These are phyloP conservation scores for Viridothelium virens DNA, from an alignment of 495 filamentous ascomycete genomes.

Conservation along the genomic window DNA sequence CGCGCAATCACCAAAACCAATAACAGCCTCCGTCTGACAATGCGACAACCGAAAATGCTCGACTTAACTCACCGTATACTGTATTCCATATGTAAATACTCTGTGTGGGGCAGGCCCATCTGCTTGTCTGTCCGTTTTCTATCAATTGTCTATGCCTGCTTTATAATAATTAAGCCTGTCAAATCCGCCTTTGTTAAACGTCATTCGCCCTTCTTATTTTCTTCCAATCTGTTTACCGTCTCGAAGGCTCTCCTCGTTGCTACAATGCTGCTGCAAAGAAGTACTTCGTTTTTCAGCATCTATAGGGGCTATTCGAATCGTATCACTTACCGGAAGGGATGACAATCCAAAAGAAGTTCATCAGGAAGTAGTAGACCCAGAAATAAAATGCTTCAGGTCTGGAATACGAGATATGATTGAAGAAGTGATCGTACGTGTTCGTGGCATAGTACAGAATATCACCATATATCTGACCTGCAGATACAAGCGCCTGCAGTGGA, in stretches of 20 bases:
- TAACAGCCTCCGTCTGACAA: no score
- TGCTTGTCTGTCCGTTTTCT: no score
- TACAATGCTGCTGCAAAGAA: constrained; percentile 9
- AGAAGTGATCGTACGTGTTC: constrained; percentile 58
- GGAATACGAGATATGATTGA: constrained; percentile 52
- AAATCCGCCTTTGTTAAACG: background rate
- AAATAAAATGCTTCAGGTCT: constrained; percentile 75
- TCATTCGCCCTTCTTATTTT: background rate
- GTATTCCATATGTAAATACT: no score
- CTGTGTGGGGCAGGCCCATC: no score
- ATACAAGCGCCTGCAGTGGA: constrained; percentile 62
- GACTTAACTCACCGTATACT: no score
- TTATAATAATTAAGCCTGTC: background rate
- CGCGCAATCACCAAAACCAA: no score
- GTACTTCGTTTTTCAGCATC: background rate
- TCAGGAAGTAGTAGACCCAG: constrained; percentile 78
- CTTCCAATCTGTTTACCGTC: background rate
- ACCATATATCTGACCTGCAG: constrained; percentile 77
- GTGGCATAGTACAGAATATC: constrained; percentile 81
- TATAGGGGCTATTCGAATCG: background rate
- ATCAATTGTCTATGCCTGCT: no score
- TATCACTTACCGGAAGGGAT: constrained; percentile 47
- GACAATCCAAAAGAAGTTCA: constrained; percentile 83
- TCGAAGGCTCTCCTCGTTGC: constrained; percentile 8
- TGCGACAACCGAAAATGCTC: no score